Evolutionary conservation across 164 flowering plant genomes (phyloP), one percentile per base, ranked within the genome.

Genomic region (Kalanchoe fedtschenkoi): DNA sequence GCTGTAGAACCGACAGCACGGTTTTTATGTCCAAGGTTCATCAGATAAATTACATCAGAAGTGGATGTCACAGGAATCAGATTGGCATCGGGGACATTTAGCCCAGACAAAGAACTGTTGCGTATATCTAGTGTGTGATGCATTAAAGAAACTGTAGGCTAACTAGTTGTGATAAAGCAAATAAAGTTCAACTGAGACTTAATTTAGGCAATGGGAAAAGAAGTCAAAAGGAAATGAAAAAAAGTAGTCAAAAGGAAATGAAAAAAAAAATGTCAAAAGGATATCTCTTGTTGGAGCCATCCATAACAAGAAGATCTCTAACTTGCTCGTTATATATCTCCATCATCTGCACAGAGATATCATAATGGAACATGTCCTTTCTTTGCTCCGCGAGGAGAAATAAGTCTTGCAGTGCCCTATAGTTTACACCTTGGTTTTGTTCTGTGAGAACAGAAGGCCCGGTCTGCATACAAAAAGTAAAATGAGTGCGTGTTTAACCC

Each of bases 291-390:
- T 75, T 89, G 7, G 81, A 71, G 60, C 96, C 89, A 74, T 89
- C 99, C 28, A 82, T 70, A 34, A 79, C 84, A 34, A 95, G 91
- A 43, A 95, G 99, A 72, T 95, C 99, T 60, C 99, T 77, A 51
- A 95, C 97, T 95, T 91, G 99, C 71, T 95, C 99, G 66, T 95
- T 95, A 62, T 95, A 95, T 58, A 95, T 91, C 74, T 95, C 99
- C 60, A 95, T 87, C 99, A 95, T 95, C 70, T 95, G 99, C 61
- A 91, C 97, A 56, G 89, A 79, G 65, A 95, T 83, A 65, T 87
- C 87, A 66, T 95, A 95, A 47, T 63, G 79, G 69, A 85, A 87
- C 33, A 83, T 81, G 57, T 89, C 91, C 70, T 75, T 87, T 68
- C 99, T 84, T 77, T 88, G 91, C 66, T 86, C 86, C 9, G 95